These are phyloP conservation scores for Lumnitzera racemosa DNA, from an alignment of 345 rosid genomes.

Conservation along the genomic window DNA sequence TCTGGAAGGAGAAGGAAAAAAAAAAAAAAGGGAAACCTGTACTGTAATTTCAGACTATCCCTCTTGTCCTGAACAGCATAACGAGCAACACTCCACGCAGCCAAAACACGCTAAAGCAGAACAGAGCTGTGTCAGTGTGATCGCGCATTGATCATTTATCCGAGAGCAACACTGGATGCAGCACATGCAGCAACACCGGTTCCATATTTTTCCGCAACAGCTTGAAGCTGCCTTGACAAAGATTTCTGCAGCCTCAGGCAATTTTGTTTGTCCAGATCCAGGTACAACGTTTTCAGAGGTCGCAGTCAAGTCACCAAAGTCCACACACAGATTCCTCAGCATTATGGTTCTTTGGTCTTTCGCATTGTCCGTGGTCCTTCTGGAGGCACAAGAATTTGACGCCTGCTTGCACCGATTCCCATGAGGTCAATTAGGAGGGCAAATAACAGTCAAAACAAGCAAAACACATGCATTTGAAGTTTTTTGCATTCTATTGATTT, in stretches of 20 bases:
- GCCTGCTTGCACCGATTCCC: conserved; percentile 25
- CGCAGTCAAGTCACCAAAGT: conserved; percentile 66
- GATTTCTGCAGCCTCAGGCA: conserved; percentile 77
- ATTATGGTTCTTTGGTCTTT: conserved; percentile 20
- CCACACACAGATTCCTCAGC: conserved; percentile 39
- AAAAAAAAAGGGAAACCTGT: not conserved
- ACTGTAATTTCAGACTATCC: conserved; percentile 8
- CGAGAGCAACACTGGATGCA: conserved; percentile 64
- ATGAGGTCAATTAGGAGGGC: too few relatives aligned
- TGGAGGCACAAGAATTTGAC: not conserved
- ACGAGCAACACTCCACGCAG: conserved; percentile 72
- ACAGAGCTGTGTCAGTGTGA: conserved; percentile 50
- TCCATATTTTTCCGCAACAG: conserved; percentile 51
- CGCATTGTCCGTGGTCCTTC: conserved; percentile 28
- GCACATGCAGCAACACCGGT: conserved; percentile 80
- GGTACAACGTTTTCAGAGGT: conserved; percentile 63
- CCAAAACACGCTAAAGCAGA: conserved; percentile 63
- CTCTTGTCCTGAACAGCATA: conserved; percentile 59
- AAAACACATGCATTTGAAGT: too few relatives aligned
- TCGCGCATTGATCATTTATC: conserved; percentile 58
- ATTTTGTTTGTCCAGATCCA: conserved; percentile 37
- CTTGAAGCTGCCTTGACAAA: conserved; percentile 66
- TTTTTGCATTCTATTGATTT: too few relatives aligned
- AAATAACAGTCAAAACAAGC: too few relatives aligned
- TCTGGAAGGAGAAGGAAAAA: too few relatives aligned